Base-by-base conservation (phyloP, 257 asterid species). In the Penstemon newberryi region DNA sequence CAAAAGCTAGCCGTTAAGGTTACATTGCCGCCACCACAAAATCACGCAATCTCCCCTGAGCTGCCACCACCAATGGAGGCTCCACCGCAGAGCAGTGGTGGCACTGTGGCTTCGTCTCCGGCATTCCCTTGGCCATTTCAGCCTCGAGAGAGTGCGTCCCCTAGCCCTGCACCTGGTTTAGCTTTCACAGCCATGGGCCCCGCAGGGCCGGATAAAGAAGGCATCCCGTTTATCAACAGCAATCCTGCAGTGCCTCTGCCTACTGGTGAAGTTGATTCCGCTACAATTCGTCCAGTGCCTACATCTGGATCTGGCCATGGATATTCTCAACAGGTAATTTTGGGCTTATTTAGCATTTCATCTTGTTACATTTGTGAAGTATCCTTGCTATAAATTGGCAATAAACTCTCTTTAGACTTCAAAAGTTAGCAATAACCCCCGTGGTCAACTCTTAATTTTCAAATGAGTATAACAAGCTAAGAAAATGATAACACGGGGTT, bases 181-280 rank as follows among this genome's bases (percentile, higher is more conserved):
- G 47, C 82, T n/a, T 13, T 62, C 47, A 67, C 33, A 25, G 33
- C 33, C 33, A 25, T 25, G 33, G 33, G 89, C 56, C 88, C 94
- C 1, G 55, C 65, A 79, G 72, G 73, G 2, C 33, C 33, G 33
- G 2, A 25, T 25, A 25, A 25, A 73, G 85, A 85, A 45, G 96
- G 88, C 5, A 74, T 83, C 42, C 96, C 99, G 3, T 88, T 93
- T 56, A 93, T 93, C 72, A 87, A 81, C 61, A 93, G 99, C 73
- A 93, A 84, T 56, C 99, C 99, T 25, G 97, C 96, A 19, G 97
- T 90, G 74, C 99, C 99, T 39, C 81, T 93, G 44, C 99, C 99
- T 1, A 87, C 99, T 4, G 97, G 99, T 8, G 99, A 90, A 80
- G 91, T 88, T n/a, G 99, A 93, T 5, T 87, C 99, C 33, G 86